Base-by-base conservation (phyloP, 495 filamentous ascomycete species). In the Penicillium pancosmium region DNA sequence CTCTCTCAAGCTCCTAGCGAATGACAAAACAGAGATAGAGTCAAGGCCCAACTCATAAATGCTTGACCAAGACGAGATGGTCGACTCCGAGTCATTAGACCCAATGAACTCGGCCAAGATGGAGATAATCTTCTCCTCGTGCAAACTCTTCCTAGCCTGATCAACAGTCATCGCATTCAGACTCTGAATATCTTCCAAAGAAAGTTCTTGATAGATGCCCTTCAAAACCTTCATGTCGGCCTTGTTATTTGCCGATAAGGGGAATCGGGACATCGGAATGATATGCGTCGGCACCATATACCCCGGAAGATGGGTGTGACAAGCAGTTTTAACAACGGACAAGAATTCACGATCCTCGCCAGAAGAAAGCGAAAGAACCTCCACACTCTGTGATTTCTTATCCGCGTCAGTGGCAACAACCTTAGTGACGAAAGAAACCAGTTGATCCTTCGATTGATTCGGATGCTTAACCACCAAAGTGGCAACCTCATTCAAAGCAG, bases 31-130 rank as follows among this genome's bases (percentile, higher is more conserved):
- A 0, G 89, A 90, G 13, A 96, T 90, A 0, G 91, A 93, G 67
- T 94, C 92, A 7, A 93, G 76, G 0, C 91, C 91, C 2, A 95
- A 73, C 52, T 94, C 90, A 62, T 91, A 95, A 33, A 95, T 84
- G 31, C 82, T 93, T 0, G 87, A 83, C 1, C 75, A 75, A 15
- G 75, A 73, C 2, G 67, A 74, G 35, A 92, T 79, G 1, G 77
- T 69, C 4, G 62, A 63, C 1, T 54, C 35, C 3, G 62, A 63
- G 0, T 54, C 35, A 8, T 79, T 62, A 6, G 85, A 61, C 1
- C 68, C 58, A 11, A 81, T 73, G 49, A 87, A 76, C 6, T 73
- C 63, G 0, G 75, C 68, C n/a, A 93, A 67, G 10, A 82, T 74
- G n/a, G 63, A 53, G 0, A 79, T 70, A 21, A 93, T 76, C 21